Percentiles rank a stretch among this genome's conserved stretches.
Conservation (phyloP, 768 basidiomycete species). For the Tylopilus cervinicoccineus region DNA sequence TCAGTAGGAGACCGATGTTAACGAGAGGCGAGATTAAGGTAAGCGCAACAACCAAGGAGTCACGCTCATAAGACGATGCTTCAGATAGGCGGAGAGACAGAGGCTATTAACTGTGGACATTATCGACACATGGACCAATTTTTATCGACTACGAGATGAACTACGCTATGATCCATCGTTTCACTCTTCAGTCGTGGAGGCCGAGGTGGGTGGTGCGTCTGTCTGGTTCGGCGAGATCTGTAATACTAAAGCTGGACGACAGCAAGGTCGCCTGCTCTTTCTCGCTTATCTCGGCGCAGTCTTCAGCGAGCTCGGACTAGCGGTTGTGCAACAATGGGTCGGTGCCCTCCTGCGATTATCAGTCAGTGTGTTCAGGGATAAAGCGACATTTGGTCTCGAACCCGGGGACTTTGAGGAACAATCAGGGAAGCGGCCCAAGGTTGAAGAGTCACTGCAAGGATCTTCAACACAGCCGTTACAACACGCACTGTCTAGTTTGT, state of each 20-base stretch:
- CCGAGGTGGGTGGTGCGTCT: slow-evolving; percentile 36
- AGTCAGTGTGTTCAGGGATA: slow-evolving; percentile 15
- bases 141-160: slow-evolving; percentile 34
- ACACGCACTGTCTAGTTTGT: slow-evolving; percentile 12
- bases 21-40: slow-evolving; percentile 49
- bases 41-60: slow-evolving; percentile 25
- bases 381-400: slow-evolving; percentile 12
- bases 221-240: slow-evolving; percentile 9
- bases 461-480: slow-evolving; percentile 26
- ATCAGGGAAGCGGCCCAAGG: slow-evolving; percentile 27
- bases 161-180: slow-evolving; percentile 31
- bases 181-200: slow-evolving; percentile 24
- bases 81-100: slow-evolving; percentile 23
- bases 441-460: slow-evolving; percentile 31
- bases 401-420: slow-evolving; percentile 28
- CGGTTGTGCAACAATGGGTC: slow-evolving; percentile 56
- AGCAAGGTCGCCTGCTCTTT: slow-evolving; percentile 60
- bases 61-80: slow-evolving; percentile 22
- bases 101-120: slow-evolving; percentile 30
- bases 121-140: slow-evolving; percentile 36
- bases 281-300: slow-evolving; percentile 67
- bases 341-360: slow-evolving; percentile 34
- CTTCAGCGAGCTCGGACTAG: slow-evolving; percentile 50
- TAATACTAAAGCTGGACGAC: slow-evolving; percentile 15
- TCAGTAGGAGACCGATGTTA: slow-evolving; percentile 48